A percentile compares a stretch with the other conserved stretches of the same genome.
phyloP scores from a whole-genome alignment of 805 yeast species.

The Saccharomycopsis sp. region DNA sequence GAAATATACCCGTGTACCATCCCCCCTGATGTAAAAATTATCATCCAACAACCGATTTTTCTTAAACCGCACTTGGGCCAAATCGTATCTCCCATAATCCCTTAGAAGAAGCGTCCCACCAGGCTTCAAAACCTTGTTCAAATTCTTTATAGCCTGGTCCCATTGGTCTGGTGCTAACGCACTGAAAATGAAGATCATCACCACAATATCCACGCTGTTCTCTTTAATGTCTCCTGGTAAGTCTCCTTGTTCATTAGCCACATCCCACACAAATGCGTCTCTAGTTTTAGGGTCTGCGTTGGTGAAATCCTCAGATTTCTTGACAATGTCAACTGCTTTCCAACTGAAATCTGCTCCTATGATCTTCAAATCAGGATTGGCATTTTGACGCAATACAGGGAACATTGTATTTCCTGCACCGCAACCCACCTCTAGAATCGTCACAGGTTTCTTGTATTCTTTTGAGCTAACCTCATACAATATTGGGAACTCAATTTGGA shows the following conservation, averaged over 20 bases:
- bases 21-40: slow-evolving; percentile 93
- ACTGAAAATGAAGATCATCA: slow-evolving; percentile 91
- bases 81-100: slow-evolving; percentile 92
- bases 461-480: slow-evolving; percentile 69
- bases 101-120: slow-evolving; percentile 86
- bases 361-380: slow-evolving; percentile 65
- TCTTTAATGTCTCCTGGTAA: slow-evolving; percentile 82
- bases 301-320: slow-evolving; percentile 50
- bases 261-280: slow-evolving; percentile 90
- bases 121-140: slow-evolving; percentile 71
- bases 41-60: slow-evolving; percentile 80
- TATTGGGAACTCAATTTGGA: slow-evolving; percentile 86
- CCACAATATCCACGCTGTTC: slow-evolving; percentile 78
- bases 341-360: slow-evolving; percentile 86
- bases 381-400: slow-evolving; percentile 76
- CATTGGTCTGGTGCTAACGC: slow-evolving; percentile 91
- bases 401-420: slow-evolving; percentile 97
- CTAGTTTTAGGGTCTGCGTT: slow-evolving; percentile 39
- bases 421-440: slow-evolving; percentile 89
- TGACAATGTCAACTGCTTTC: slow-evolving; percentile 82
- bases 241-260: slow-evolving; percentile 61
- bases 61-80: slow-evolving; percentile 92
- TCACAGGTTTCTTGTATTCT: slow-evolving; percentile 47
- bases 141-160: slow-evolving; percentile 67
- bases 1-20: slow-evolving; percentile 95